These are phyloP conservation scores for Cyphellophora europaea DNA, from an alignment of 2,329 filamentous ascomycete genomes.

Conservation along the genomic window DNA sequence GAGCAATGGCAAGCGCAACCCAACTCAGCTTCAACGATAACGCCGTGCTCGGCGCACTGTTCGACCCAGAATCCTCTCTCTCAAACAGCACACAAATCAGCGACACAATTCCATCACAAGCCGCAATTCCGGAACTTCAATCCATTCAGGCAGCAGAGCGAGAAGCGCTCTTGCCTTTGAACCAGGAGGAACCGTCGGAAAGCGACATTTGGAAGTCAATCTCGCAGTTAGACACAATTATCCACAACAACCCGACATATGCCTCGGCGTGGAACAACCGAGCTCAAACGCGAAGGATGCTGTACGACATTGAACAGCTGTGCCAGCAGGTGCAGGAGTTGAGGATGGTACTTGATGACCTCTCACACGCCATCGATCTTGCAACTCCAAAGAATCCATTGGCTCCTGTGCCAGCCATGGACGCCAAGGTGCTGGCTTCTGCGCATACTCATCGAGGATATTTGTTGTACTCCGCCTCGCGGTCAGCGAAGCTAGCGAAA, in stretches of 20 bases:
- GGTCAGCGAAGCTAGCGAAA: slow-evolving; percentile 15
- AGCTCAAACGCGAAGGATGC: slow-evolving; percentile 39
- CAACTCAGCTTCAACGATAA: slow-evolving; percentile 33
- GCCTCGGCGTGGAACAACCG: slow-evolving; percentile 47
- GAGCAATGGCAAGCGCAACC: slow-evolving; percentile 1
- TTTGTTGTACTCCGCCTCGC: slow-evolving; percentile 29
- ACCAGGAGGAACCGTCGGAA: slow-evolving; percentile 14
- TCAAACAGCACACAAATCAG: slow-evolving; percentile 22
- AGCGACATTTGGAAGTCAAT: slow-evolving; percentile 25
- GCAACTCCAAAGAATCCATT: slow-evolving; percentile 30
- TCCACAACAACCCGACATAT: slow-evolving; percentile 36
- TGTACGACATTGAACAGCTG: slow-evolving; percentile 21
- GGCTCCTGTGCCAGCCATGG: slow-evolving; percentile 34
- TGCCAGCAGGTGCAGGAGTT: slow-evolving; percentile 9
- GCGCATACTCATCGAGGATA: slow-evolving; percentile 47
- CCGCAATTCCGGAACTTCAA: slow-evolving; percentile 28
- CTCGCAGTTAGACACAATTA: slow-evolving; percentile 31
- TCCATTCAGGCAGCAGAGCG: slow-evolving; percentile 30
- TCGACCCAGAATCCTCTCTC: slow-evolving; percentile 31
- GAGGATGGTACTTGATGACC: slow-evolving; percentile 24
- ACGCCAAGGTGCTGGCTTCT: slow-evolving; percentile 42
- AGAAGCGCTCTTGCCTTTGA: slow-evolving; percentile 29
- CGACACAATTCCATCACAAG: slow-evolving; percentile 29
- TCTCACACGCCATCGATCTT: slow-evolving; percentile 36
- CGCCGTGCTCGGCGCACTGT: slow-evolving; percentile 36